These are phyloP conservation scores for Naegleria lovaniensis DNA, from an alignment of 208 protist genomes.

Conservation along the genomic window DNA sequence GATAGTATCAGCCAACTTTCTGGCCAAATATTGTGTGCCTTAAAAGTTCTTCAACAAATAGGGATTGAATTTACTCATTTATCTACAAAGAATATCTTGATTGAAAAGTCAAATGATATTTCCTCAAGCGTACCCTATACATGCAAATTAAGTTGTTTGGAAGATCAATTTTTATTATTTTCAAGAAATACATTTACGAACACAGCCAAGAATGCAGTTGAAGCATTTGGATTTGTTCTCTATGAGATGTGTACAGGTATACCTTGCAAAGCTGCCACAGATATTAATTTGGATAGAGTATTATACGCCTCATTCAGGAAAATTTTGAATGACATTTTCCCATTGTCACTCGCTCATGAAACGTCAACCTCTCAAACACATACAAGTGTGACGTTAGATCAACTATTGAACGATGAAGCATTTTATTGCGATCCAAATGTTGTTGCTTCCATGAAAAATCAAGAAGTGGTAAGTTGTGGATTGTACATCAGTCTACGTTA, in stretches of 20 bases:
- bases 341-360: background rate
- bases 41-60: background rate
- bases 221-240: background rate
- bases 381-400: background rate
- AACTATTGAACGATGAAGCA: background rate
- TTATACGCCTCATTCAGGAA: background rate
- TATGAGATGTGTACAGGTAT: background rate
- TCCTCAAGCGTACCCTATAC: background rate
- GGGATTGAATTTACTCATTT: background rate
- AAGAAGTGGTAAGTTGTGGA: background rate
- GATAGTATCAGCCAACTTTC: background rate
- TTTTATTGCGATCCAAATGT: background rate
- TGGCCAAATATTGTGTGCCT: background rate
- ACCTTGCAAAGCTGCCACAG: background rate
- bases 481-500: too few species aligned
- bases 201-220: background rate
- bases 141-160: background rate
- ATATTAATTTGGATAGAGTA: background rate
- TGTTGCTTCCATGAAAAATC: background rate
- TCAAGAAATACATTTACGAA: background rate
- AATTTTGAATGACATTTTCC: background rate
- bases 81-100: background rate
- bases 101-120: background rate
- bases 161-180: background rate
- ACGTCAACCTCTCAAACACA: background rate